A percentile compares a stretch with the other conserved stretches of the same genome.
Evolutionary conservation across 164 flowering plant species (phyloP).

Genomic region (Cinnamomum chago): DNA sequence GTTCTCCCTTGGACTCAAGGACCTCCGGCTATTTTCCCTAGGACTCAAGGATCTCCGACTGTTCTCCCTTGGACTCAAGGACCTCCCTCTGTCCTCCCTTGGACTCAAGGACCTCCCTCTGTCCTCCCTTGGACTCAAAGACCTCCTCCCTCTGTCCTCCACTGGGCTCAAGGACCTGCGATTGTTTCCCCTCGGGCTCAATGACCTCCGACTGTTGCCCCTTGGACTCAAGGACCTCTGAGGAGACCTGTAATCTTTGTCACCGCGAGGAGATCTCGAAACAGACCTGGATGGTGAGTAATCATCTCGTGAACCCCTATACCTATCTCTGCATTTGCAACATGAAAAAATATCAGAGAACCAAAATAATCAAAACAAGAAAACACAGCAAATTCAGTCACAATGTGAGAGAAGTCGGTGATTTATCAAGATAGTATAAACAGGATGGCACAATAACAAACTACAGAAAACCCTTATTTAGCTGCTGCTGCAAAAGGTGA

Average conservation of each 20-base stretch:
- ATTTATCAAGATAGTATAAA: neutral
- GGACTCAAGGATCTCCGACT: neutral
- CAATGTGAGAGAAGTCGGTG: no score
- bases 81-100: neutral
- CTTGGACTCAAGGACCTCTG: constrained; percentile 13
- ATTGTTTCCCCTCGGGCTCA: neutral
- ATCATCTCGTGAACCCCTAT: constrained; percentile 30
- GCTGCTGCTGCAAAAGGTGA: neutral
- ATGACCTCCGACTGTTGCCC: neutral
- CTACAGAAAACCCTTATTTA: neutral
- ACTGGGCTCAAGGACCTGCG: neutral
- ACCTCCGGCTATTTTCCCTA: constrained; percentile 1
- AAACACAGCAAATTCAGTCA: neutral
- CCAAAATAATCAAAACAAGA: neutral
- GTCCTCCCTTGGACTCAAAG: constrained; percentile 1
- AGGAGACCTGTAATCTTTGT: constrained; percentile 20
- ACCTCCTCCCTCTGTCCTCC: constrained; percentile 16
- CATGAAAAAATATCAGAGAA: neutral
- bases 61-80: neutral
- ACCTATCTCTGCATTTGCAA: constrained; percentile 31
- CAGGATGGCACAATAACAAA: neutral
- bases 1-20: neutral
- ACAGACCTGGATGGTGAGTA: constrained; percentile 37
- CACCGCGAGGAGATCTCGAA: constrained; percentile 20
- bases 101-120: constrained; percentile 5